phyloP scores from a whole-genome alignment of 371 early-diverging fungal genomes.

The Mortierella sp. region DNA sequence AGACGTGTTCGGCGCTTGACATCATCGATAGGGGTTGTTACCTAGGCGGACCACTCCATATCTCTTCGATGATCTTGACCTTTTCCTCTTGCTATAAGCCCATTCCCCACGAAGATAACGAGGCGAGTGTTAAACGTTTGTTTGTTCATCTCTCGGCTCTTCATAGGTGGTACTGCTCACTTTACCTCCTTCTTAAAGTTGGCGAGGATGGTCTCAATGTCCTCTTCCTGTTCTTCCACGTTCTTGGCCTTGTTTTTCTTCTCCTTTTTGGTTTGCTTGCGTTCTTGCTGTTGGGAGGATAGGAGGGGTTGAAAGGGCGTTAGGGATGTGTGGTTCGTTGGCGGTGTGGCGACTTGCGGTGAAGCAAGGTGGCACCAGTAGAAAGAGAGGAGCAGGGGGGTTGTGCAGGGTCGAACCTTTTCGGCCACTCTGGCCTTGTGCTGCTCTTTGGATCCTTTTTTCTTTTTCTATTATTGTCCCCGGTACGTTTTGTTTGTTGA shows the following conservation, averaged over 20 bases:
- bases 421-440: conserved; percentile 53
- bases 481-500: not conserved
- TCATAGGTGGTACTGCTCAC: too few species aligned
- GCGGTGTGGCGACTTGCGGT: not conserved
- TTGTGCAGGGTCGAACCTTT: conserved; percentile 18
- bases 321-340: not conserved
- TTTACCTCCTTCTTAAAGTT: conserved; percentile 61
- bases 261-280: conserved; percentile 60
- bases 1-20: not conserved
- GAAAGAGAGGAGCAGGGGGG: not conserved
- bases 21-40: not conserved
- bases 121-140: too few species aligned
- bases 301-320: not conserved
- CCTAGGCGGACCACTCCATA: conserved; percentile 59
- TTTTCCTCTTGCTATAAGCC: conserved; percentile 56
- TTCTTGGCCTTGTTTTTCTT: conserved; percentile 55
- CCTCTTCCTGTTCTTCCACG: conserved; percentile 65
- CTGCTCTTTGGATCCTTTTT: conserved; percentile 41
- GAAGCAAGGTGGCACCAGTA: too few species aligned
- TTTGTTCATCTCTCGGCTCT: too few species aligned
- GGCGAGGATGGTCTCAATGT: conserved; percentile 69
- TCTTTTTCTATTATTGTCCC: conserved; percentile 22
- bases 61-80: conserved; percentile 61
- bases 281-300: conserved; percentile 40
- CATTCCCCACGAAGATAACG: too few species aligned